A percentile compares a stretch with the other conserved stretches of the same genome.
Conservation (phyloP, 2,329 filamentous ascomycete genomes). For the Colletotrichum filicis region DNA sequence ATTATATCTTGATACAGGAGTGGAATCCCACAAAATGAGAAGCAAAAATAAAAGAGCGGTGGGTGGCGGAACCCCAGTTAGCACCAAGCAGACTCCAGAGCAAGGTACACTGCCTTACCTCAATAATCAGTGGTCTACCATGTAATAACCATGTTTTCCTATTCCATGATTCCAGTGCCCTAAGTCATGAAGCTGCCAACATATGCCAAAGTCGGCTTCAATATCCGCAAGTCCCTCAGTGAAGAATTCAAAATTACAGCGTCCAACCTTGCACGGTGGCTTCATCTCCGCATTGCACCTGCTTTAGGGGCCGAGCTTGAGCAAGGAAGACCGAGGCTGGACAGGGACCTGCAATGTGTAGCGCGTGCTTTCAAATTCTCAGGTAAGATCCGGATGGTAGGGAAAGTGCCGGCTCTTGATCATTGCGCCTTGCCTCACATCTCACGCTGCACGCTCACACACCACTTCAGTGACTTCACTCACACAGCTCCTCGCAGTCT, state of each 20-base stretch:
- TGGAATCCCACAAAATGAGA: neutral
- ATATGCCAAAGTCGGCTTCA: neutral
- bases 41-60: neutral
- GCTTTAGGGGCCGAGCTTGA: neutral
- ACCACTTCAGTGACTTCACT: no score
- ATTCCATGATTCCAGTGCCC: neutral
- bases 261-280: conserved; percentile 7
- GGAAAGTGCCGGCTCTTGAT: conserved; percentile 7
- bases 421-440: neutral
- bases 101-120: no score
- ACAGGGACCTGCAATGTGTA: neutral
- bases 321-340: conserved; percentile 2
- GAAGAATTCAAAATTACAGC: neutral
- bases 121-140: neutral
- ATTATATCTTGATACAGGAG: neutral
- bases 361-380: conserved; percentile 27
- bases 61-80: neutral
- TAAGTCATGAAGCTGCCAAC: neutral
- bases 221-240: neutral
- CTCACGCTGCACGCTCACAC: no score
- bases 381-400: conserved; percentile 16
- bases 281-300: conserved; percentile 13
- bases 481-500: neutral
- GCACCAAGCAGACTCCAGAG: neutral
- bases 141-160: neutral